Base-by-base conservation (phyloP, 768 basidiomycete species). In the Boletus rubescentipes region DNA sequence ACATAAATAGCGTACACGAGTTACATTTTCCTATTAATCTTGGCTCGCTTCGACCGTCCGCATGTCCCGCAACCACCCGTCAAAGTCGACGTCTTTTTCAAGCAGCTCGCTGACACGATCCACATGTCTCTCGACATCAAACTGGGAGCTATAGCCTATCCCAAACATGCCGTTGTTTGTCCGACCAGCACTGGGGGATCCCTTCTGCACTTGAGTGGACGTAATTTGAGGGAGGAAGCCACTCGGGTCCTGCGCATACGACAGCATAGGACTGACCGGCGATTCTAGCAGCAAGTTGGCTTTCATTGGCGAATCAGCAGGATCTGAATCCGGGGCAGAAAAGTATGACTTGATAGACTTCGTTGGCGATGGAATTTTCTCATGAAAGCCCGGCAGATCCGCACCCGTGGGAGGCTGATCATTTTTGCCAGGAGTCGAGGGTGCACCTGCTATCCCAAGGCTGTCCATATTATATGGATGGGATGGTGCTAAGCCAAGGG, bases 61-160 rank as follows among this genome's bases (percentile, higher is more conserved):
- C 31, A 72, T 58, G 59, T 79, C 77, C 39, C 66, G 74, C 61
- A 81, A 59, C 82, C 81, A 85, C 9, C 74, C 77, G 35, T 73
- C 75, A 57, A 78, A 82, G 57, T 84, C 83, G 5, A 85, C 75
- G 54, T 85, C 86, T 57, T 75, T 74, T 63, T 82, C 80, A 55
- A 86, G 67, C 57, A 84, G 61, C 63, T 79, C 81, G 44, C 73
- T 78, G 6, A 83, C 83, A 57, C 74, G 66, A 43, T 79, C 78
- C 16, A 82, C 76, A 56, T 77, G 75, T n/a, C 72, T 75, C 60
- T 83, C 80, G 3, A 85, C 72, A 53, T 83, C 80, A 51, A 81
- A 79, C 56, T 85, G 84, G 5, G 85, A 84, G 54, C 78, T 82
- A 60, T 77, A 84, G 3, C 75, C 76, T 68, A 73, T 69, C 57